A percentile compares a stretch with the other conserved stretches of the same genome.
phyloP scores from a whole-genome alignment of 495 filamentous ascomycete genomes.

The Penicillium bialowiezense region DNA sequence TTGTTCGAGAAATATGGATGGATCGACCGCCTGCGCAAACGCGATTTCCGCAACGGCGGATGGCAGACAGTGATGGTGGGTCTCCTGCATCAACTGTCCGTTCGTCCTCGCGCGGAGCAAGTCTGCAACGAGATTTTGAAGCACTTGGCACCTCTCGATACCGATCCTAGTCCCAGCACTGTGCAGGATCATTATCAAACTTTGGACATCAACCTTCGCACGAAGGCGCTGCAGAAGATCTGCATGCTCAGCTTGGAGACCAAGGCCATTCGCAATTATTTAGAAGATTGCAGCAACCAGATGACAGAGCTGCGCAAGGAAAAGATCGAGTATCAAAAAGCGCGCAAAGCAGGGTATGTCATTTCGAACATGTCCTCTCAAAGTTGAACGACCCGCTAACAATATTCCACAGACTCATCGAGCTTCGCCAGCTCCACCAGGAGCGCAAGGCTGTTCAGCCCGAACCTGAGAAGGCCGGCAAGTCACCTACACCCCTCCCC shows the following conservation, averaged over 20 bases:
- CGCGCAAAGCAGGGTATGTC: constrained; percentile 79
- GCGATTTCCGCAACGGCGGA: constrained; percentile 85
- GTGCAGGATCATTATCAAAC: constrained; percentile 65
- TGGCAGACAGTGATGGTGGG: constrained; percentile 92
- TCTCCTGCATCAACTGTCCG: constrained; percentile 78
- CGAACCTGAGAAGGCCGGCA: constrained; percentile 45
- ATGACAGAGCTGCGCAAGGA: constrained; percentile 94
- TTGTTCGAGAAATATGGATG: constrained; percentile 66
- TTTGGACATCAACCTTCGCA: constrained; percentile 79
- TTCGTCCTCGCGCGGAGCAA: constrained; percentile 63
- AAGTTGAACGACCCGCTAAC: constrained; percentile 14
- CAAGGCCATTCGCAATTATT: constrained; percentile 76
- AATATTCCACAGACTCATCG: constrained; percentile 61
- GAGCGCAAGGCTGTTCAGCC: constrained; percentile 84
- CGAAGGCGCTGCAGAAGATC: constrained; percentile 78
- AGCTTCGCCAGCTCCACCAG: constrained; percentile 77
- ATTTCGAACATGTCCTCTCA: not conserved
- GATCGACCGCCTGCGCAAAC: constrained; percentile 76
- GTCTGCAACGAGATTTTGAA: constrained; percentile 74
- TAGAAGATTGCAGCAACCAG: constrained; percentile 84
- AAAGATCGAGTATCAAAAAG: constrained; percentile 87
- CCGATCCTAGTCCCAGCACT: constrained; percentile 69
- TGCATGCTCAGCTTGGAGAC: constrained; percentile 86
- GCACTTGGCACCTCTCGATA: constrained; percentile 72
- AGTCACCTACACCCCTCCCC: constrained; percentile 62